A percentile compares a stretch with the other conserved stretches of the same genome.
phyloP scores from a whole-genome alignment of 352 stramenopile species.

The Lagenidium sp. region DNA sequence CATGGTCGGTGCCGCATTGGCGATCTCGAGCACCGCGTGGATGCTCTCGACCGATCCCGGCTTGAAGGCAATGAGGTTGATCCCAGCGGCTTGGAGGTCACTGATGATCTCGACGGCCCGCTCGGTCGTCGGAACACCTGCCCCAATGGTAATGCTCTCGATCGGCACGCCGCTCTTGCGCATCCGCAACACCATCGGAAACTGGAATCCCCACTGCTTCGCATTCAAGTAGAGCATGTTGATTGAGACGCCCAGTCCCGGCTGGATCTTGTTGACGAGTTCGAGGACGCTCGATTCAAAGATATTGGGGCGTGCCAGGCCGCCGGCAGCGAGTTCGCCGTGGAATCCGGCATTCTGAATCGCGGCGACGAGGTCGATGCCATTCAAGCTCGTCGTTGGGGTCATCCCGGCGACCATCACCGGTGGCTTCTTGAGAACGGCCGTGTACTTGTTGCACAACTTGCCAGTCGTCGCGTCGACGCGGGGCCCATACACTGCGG shows the following conservation, averaged over 20 bases:
- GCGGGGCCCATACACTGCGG: constrained; percentile 33
- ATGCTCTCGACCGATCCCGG: constrained; percentile 75
- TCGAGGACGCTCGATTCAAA: constrained; percentile 62
- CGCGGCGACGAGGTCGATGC: constrained; percentile 76
- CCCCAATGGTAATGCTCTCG: constrained; percentile 84
- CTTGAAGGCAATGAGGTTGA: constrained; percentile 83
- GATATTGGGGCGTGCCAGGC: constrained; percentile 52
- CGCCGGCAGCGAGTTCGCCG: constrained; percentile 68
- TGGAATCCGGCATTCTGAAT: constrained; percentile 75
- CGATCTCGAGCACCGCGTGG: constrained; percentile 69
- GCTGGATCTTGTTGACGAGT: constrained; percentile 62
- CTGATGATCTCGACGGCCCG: constrained; percentile 73
- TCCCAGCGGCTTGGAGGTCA: constrained; percentile 49
- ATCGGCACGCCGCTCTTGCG: constrained; percentile 72
- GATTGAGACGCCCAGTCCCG: constrained; percentile 65
- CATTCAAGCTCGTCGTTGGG: constrained; percentile 71
- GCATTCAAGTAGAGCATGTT: constrained; percentile 89
- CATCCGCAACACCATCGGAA: constrained; percentile 80
- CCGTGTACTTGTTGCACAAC: constrained; percentile 64
- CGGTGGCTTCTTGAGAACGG: constrained; percentile 61
- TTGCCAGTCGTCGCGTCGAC: constrained; percentile 29
- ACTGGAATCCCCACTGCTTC: constrained; percentile 87
- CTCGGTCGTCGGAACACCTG: constrained; percentile 72
- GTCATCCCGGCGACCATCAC: constrained; percentile 84
- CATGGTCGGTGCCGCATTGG: constrained; percentile 42